Evolutionary conservation across 2,329 filamentous ascomycete genomes (phyloP).

Genomic region (Ophiocordyceps camponoti-floridani): DNA sequence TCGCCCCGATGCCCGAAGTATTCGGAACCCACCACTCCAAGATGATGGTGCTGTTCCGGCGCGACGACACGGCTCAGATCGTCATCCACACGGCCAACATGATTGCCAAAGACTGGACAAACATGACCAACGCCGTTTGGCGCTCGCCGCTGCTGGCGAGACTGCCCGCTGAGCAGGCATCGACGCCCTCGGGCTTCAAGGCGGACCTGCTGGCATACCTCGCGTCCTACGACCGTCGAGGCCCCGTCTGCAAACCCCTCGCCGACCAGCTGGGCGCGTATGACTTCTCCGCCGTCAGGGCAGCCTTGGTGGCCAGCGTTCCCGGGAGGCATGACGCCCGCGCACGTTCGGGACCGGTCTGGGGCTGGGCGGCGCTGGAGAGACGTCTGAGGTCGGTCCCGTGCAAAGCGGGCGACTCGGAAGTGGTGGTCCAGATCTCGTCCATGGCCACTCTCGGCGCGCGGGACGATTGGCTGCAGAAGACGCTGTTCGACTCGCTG

Average conservation of each 20-base stretch:
- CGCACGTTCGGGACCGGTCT: constrained; percentile 35
- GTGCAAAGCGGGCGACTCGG: constrained; percentile 18
- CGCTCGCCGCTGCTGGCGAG: constrained; percentile 51
- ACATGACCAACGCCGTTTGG: constrained; percentile 79
- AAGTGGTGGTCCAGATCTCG: constrained; percentile 50
- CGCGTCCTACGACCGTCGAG: constrained; percentile 43
- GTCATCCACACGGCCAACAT: constrained; percentile 84
- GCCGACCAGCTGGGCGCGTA: constrained; percentile 37
- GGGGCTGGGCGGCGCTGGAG: constrained; percentile 58
- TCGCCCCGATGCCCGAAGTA: constrained; percentile 63
- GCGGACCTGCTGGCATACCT: constrained; percentile 58
- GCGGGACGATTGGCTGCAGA: constrained; percentile 53
- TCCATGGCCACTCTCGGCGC: constrained; percentile 66
- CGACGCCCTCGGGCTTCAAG: constrained; percentile 37
- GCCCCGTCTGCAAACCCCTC: constrained; percentile 34
- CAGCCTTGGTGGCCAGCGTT: constrained; percentile 59
- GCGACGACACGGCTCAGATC: constrained; percentile 60
- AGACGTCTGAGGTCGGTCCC: constrained; percentile 39
- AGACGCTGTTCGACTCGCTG: constrained; percentile 39
- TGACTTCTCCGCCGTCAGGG: constrained; percentile 54
- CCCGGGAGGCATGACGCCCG: constrained; percentile 46
- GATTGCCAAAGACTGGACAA: constrained; percentile 74
- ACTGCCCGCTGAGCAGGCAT: constrained; percentile 2
- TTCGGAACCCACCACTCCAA: constrained; percentile 80
- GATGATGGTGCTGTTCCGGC: constrained; percentile 69